These are phyloP conservation scores for Umbelopsis sp. DNA, from an alignment of 192 early-diverging fungal species.

Conservation along the genomic window DNA sequence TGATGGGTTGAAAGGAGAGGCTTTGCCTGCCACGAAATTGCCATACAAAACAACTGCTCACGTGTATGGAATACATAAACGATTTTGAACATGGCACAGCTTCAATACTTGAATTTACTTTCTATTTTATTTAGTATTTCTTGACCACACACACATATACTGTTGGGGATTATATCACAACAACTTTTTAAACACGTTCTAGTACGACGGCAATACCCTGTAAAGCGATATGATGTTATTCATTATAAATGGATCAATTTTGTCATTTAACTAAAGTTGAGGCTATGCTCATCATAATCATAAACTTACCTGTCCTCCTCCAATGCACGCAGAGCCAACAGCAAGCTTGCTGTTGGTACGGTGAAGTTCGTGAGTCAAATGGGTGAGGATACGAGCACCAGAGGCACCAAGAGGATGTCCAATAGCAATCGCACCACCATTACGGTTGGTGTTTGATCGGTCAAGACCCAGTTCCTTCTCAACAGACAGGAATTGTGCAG, in stretches of 20 bases:
- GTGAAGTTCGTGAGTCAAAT: conserved; percentile 83
- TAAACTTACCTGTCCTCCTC: conserved; percentile 74
- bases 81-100: background rate
- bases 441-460: conserved; percentile 75
- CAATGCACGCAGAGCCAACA: conserved; percentile 94
- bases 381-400: conserved; percentile 91
- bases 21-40: background rate
- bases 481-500: conserved; percentile 87
- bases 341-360: conserved; percentile 84
- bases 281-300: conserved; percentile 27
- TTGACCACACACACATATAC: background rate
- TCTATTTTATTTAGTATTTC: background rate
- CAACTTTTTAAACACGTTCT: conserved; percentile 32
- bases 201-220: conserved; percentile 42
- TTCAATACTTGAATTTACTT: no score
- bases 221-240: conserved; percentile 3
- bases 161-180: background rate
- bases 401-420: conserved; percentile 96
- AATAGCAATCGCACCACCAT: conserved; percentile 92
- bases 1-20: background rate
- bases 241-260: background rate
- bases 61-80: background rate
- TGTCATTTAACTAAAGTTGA: background rate
- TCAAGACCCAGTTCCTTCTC: conserved; percentile 88
- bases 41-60: background rate